Conservation (phyloP, 257 asterid species). For the Mentha longifolia region DNA sequence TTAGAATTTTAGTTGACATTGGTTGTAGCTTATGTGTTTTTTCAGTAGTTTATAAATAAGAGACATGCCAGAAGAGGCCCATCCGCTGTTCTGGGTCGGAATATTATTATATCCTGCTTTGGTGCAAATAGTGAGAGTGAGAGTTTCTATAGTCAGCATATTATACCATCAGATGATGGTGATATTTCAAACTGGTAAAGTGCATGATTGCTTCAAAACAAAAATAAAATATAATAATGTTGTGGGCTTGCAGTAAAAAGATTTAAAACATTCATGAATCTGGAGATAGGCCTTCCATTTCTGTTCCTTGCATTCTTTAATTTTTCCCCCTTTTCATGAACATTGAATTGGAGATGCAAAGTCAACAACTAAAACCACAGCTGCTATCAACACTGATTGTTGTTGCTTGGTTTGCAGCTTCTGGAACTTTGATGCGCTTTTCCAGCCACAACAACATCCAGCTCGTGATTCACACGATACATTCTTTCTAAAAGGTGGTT, state of each 20-base stretch:
- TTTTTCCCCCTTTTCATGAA: conserved; percentile 10
- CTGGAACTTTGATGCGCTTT: conserved; percentile 99
- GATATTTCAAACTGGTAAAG: not conserved
- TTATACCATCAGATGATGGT: not conserved
- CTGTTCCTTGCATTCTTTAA: not conserved
- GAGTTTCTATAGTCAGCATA: not conserved
- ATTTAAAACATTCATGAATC: not conserved
- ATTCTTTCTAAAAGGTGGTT: conserved; percentile 84
- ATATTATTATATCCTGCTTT: not conserved
- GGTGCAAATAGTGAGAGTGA: not conserved
- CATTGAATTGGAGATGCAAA: conserved; percentile 14
- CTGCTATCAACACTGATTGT: conserved; percentile 1
- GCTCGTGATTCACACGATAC: conserved; percentile 99
- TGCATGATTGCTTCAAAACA: not conserved
- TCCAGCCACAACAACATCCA: conserved; percentile 99
- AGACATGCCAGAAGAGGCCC: conserved; percentile 7
- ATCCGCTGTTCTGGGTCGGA: not conserved
- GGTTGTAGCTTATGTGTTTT: conserved; percentile 3
- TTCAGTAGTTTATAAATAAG: conserved; percentile 9
- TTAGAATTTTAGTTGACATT: conserved; percentile 19
- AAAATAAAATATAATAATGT: not conserved
- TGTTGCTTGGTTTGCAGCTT: conserved; percentile 56
- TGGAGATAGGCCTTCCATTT: not conserved
- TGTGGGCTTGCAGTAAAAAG: not conserved
- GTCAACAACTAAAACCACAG: not conserved